These are phyloP conservation scores for Bimuria novae-zelandiae DNA, from an alignment of 2,329 filamentous ascomycete species.

Conservation along the genomic window DNA sequence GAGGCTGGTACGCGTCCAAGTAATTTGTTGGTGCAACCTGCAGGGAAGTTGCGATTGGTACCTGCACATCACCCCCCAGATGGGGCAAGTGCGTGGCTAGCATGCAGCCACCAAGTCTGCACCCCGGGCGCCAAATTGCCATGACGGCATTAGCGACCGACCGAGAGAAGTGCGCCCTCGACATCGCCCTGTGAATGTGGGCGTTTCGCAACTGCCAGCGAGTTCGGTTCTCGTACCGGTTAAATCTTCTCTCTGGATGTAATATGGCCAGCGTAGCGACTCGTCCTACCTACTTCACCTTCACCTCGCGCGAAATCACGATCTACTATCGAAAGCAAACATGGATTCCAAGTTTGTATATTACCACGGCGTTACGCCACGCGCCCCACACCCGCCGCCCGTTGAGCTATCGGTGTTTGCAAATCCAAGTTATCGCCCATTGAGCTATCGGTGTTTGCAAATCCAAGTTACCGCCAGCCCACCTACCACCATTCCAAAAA, in stretches of 20 bases:
- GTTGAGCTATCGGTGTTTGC: background rate
- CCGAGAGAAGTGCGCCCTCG: background rate
- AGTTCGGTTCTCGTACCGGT: too few relatives aligned
- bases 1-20: constrained; percentile 23
- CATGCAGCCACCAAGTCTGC: constrained; percentile 3
- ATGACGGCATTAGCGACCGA: constrained; percentile 9
- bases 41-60: constrained; percentile 21
- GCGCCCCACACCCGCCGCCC: background rate
- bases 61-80: constrained; percentile 11
- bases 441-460: too few relatives aligned
- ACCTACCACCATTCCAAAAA: too few relatives aligned
- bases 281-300: too few relatives aligned
- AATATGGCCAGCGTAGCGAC: too few relatives aligned
- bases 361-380: background rate
- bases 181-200: background rate
- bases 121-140: constrained; percentile 14
- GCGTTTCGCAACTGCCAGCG: too few relatives aligned
- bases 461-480: too few relatives aligned
- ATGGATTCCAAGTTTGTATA: background rate
- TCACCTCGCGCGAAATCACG: too few relatives aligned
- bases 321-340: background rate
- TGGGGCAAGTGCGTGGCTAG: constrained; percentile 1
- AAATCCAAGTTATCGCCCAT: too few relatives aligned
- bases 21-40: constrained; percentile 22
- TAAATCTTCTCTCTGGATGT: too few relatives aligned